phyloP scores from a whole-genome alignment of 2,329 filamentous ascomycete species.

The Fusarium cicatricum region DNA sequence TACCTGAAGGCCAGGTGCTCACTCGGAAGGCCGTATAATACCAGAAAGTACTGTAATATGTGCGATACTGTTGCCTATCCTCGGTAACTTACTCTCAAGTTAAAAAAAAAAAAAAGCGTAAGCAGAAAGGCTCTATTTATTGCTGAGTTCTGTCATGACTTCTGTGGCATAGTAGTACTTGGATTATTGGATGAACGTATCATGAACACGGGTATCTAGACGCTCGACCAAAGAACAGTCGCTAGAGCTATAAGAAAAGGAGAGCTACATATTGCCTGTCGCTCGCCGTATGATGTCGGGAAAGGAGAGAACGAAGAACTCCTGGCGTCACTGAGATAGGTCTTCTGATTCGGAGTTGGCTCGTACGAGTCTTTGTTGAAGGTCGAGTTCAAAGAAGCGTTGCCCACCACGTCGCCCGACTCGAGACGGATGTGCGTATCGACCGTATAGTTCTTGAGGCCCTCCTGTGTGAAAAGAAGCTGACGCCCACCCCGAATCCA shows the following conservation, averaged over 20 bases:
- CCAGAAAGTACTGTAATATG: no score
- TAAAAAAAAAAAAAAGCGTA: no score
- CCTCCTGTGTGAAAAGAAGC: slow-evolving; percentile 57
- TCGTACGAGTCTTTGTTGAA: slow-evolving; percentile 66
- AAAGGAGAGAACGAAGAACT: not conserved
- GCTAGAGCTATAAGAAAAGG: not conserved
- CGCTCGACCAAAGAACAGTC: not conserved
- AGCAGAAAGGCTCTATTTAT: no score
- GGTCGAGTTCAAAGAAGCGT: slow-evolving; percentile 65
- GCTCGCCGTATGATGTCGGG: not conserved
- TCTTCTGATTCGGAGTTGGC: slow-evolving; percentile 50
- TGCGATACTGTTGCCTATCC: no score
- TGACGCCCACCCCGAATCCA: slow-evolving; percentile 70
- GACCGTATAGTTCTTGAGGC: slow-evolving; percentile 51
- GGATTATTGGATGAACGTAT: no score
- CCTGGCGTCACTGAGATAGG: slow-evolving; percentile 13
- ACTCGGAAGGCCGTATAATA: no score
- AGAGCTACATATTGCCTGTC: not conserved
- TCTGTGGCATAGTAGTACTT: no score
- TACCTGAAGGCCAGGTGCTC: no score
- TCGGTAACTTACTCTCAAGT: no score
- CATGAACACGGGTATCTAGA: no score
- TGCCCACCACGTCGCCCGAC: slow-evolving; percentile 59
- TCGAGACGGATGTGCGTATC: slow-evolving; percentile 71
- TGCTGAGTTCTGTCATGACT: no score